Base-by-base conservation (phyloP, 1,284 basidiomycete species). In the Dichomitus squalens region DNA sequence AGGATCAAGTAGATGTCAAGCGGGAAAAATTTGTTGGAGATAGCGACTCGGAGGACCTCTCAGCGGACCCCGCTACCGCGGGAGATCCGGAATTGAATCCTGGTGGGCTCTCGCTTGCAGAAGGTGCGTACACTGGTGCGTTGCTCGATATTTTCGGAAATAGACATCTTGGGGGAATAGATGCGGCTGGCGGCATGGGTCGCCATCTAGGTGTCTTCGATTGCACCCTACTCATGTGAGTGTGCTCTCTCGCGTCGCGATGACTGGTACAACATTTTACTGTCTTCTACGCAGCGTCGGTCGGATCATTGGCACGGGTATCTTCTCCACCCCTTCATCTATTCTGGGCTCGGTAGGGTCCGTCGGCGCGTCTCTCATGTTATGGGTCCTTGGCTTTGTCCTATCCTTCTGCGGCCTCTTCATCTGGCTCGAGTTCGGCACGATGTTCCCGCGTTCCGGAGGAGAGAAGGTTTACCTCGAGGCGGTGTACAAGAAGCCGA, bases 381-480 rank as follows among this genome's bases (percentile, higher is more conserved):
- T 90, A 77, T 92, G 90, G 90, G 72, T 89, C 18, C 70, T 88
- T 18, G 90, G 89, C 29, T 80, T 87, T 52, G 66, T 82, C 44
- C 76, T 88, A 47, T 87, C 86, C 14, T 79, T 79, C n/a, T 79
- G 79, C 54, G 89, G 87, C 12, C 84, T 82, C 21, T 79, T 79
- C 31, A 88, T 92, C 23, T 92, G 87, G 67, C 76, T 90, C 18
- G 89, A 90, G 67, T 79, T 87, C 34, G 90, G 89, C 25, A 88
- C 86, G 16, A 86, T 88, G 65, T 71, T 81, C 65, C 66, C 65
- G 11, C 46, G 51, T 1, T 68, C 65, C 52, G 89, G 90, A 0
- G 89, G 85, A n/a, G 90, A 92, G 74, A 90, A 90, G 72, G 87
- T 86, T 38, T 92, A 92, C 66, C 74, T 92, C 27, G 88, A 91